Evolutionary conservation across 106 monocot genomes (phyloP).

Genomic region (Dendrobium chrysotoxum): DNA sequence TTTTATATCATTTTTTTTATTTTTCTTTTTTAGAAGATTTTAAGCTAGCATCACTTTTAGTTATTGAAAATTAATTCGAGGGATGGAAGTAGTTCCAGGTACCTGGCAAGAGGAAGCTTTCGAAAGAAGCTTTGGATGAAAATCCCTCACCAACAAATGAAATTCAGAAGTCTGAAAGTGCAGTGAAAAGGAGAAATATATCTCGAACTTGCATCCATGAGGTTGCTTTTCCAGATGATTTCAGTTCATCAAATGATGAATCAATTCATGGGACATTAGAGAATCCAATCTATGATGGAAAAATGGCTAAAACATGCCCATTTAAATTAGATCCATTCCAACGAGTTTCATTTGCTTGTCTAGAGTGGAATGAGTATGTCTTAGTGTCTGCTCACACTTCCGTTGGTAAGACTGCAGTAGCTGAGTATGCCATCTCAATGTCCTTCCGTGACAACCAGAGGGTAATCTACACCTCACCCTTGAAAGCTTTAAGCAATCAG

Average conservation of each 20-base stretch:
- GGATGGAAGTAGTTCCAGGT: constrained; percentile 19
- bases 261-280: too few species aligned
- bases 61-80: neutral
- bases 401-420: too few species aligned
- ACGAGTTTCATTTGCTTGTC: too few species aligned
- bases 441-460: too few species aligned
- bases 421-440: too few species aligned
- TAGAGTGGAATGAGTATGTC: too few species aligned
- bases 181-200: constrained; percentile 30
- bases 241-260: constrained; percentile 29
- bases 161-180: neutral
- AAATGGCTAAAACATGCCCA: too few species aligned
- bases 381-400: too few species aligned
- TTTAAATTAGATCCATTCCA: too few species aligned
- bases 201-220: constrained; percentile 92
- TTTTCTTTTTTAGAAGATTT: neutral
- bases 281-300: too few species aligned
- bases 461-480: constrained; percentile 93
- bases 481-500: constrained; percentile 97
- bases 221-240: constrained; percentile 78
- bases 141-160: neutral
- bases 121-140: constrained; percentile 9
- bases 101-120: constrained; percentile 29
- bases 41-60: neutral
- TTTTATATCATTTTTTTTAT: neutral